Percentiles rank a stretch among this genome's conserved stretches.
Evolutionary conservation across 108 stramenopile genomes (phyloP).

Genomic region (Nitzschia putrida): DNA sequence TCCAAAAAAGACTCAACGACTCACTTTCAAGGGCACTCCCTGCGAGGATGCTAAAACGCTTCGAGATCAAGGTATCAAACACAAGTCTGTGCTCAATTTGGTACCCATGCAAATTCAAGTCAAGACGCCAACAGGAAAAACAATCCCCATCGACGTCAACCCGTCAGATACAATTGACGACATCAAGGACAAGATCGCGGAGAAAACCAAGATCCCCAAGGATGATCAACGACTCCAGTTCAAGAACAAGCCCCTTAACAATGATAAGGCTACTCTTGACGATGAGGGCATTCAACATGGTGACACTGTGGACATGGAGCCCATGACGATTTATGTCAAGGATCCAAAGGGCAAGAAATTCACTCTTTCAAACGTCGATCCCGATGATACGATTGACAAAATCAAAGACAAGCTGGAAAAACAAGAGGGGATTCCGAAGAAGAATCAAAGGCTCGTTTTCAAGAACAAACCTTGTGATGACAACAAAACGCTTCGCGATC

Average conservation of each 20-base stretch:
- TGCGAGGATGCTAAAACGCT: slow-evolving; percentile 3
- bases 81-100: slow-evolving; percentile 10
- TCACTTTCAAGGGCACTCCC: slow-evolving; percentile 5
- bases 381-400: slow-evolving; percentile 21
- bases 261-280: slow-evolving; percentile 19
- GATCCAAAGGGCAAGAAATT: slow-evolving; percentile 24
- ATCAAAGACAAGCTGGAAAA: slow-evolving; percentile 30
- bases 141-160: slow-evolving; percentile 22
- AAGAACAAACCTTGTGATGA: slow-evolving; percentile 9
- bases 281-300: slow-evolving; percentile 18
- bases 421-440: slow-evolving; percentile 6
- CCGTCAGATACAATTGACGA: slow-evolving; percentile 16
- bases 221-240: slow-evolving; percentile 33
- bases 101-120: slow-evolving; percentile 30
- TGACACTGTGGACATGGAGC: slow-evolving; percentile 32
- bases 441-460: slow-evolving; percentile 21
- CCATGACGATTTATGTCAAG: slow-evolving; percentile 32
- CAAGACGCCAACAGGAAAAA: slow-evolving; percentile 12
- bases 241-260: slow-evolving; percentile 9
- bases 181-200: slow-evolving; percentile 24
- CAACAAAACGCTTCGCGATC: slow-evolving; percentile 23
- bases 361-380: slow-evolving; percentile 12
- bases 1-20: slow-evolving; percentile 12
- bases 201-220: slow-evolving; percentile 19
- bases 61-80: slow-evolving; percentile 22